phyloP scores from a whole-genome alignment of 345 rosid species.

The Capsella bursapastoris region DNA sequence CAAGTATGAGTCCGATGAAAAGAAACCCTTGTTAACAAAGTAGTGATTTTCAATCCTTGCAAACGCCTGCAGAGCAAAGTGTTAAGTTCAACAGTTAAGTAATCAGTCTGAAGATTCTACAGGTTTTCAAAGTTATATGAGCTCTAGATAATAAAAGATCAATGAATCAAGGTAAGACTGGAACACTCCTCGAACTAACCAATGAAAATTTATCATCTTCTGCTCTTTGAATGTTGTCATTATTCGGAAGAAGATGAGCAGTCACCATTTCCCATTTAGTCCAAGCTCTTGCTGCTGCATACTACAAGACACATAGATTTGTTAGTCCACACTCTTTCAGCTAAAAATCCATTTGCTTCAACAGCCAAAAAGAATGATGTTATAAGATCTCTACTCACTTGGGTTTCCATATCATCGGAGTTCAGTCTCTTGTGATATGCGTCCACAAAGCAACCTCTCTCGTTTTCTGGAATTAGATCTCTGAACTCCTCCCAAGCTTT shows the following conservation, averaged over 20 bases:
- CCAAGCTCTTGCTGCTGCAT: conserved; percentile 97
- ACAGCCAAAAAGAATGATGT: not conserved
- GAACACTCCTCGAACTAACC: conserved; percentile 52
- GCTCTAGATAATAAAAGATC: not conserved
- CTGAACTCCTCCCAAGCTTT: conserved; percentile 96
- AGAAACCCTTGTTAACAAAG: conserved; percentile 85
- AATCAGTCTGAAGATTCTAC: not conserved
- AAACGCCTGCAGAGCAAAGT: conserved; percentile 68
- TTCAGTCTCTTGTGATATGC: conserved; percentile 84
- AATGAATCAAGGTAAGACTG: not conserved
- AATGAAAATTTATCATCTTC: conserved; percentile 87
- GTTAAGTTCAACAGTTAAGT: not conserved
- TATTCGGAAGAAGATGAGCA: conserved; percentile 79
- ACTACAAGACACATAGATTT: conserved; percentile 50
- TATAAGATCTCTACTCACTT: conserved; percentile 56
- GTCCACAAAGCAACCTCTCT: conserved; percentile 66
- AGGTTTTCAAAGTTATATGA: not conserved
- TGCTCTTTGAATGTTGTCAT: conserved; percentile 79
- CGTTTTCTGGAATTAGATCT: conserved; percentile 89
- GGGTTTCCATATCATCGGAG: conserved; percentile 80
- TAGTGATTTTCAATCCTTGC: conserved; percentile 98
- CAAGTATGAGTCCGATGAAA: conserved; percentile 75
- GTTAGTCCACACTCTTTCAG: conserved; percentile 10
- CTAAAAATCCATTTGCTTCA: not conserved
- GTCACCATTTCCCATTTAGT: conserved; percentile 99